A percentile compares a stretch with the other conserved stretches of the same genome.
Evolutionary conservation across 257 asterid species (phyloP).

Genomic region (Nicotiana benthamiana): DNA sequence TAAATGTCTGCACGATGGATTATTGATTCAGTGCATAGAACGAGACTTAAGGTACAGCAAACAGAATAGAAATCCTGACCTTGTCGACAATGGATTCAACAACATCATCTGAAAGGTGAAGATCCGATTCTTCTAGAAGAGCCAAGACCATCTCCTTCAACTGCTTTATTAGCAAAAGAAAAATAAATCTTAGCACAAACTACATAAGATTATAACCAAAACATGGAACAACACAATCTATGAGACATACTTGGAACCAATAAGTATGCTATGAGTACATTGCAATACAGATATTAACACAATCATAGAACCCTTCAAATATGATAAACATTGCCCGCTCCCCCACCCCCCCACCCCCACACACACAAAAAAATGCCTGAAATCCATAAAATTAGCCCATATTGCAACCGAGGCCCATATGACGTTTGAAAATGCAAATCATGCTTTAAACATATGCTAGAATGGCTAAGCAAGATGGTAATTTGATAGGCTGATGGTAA

Average conservation of each 20-base stretch:
- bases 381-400: neutral
- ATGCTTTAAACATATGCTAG: neutral
- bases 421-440: neutral
- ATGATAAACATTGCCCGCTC: no score
- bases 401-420: neutral
- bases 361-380: neutral
- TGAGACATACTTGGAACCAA: neutral
- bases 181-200: neutral
- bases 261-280: neutral
- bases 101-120: constrained; percentile 18
- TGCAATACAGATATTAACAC: neutral
- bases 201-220: no score
- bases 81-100: constrained; percentile 22
- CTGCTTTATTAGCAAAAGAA: neutral
- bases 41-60: neutral
- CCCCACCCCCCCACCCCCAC: no score
- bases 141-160: constrained; percentile 26
- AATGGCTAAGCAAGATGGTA: neutral
- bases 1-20: constrained; percentile 15
- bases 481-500: neutral
- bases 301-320: no score
- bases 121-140: constrained; percentile 15
- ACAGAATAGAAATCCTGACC: constrained; percentile 10
- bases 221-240: neutral
- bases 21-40: neutral